These are phyloP conservation scores for Alternaria incomplexa DNA, from an alignment of 2,329 filamentous ascomycete genomes.

Conservation along the genomic window DNA sequence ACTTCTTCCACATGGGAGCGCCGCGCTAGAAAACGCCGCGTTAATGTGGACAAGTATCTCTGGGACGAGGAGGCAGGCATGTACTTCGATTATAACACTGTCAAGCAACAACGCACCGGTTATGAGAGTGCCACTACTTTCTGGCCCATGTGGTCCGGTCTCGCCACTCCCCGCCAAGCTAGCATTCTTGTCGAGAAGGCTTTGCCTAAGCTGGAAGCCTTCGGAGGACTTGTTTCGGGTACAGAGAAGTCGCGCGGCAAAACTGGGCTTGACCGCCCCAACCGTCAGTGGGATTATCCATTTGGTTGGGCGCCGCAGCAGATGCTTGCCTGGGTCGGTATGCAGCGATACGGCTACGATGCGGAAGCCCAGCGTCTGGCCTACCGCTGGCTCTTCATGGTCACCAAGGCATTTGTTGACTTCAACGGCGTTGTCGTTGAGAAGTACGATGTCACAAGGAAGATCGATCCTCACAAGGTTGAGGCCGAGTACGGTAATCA, in stretches of 20 bases:
- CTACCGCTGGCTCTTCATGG: constrained; percentile 98
- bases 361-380: constrained; percentile 87
- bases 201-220: constrained; percentile 84
- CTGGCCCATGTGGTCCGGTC: constrained; percentile 96
- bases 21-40: constrained; percentile 81
- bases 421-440: constrained; percentile 98
- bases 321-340: constrained; percentile 94
- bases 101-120: constrained; percentile 75
- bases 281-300: constrained; percentile 97
- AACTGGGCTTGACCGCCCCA: constrained; percentile 81
- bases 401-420: constrained; percentile 96
- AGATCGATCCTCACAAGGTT: constrained; percentile 88
- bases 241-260: constrained; percentile 86
- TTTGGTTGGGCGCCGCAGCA: constrained; percentile 99
- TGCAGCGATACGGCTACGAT: constrained; percentile 89
- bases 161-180: constrained; percentile 86
- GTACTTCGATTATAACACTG: constrained; percentile 97
- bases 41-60: constrained; percentile 87
- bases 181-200: constrained; percentile 79
- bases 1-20: constrained; percentile 90
- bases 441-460: constrained; percentile 95
- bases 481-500: constrained; percentile 99
- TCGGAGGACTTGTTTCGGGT: constrained; percentile 86
- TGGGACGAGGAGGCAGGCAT: constrained; percentile 93
- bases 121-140: constrained; percentile 95